Conservation (phyloP, 352 stramenopile species). For the Pythium monospermum region DNA sequence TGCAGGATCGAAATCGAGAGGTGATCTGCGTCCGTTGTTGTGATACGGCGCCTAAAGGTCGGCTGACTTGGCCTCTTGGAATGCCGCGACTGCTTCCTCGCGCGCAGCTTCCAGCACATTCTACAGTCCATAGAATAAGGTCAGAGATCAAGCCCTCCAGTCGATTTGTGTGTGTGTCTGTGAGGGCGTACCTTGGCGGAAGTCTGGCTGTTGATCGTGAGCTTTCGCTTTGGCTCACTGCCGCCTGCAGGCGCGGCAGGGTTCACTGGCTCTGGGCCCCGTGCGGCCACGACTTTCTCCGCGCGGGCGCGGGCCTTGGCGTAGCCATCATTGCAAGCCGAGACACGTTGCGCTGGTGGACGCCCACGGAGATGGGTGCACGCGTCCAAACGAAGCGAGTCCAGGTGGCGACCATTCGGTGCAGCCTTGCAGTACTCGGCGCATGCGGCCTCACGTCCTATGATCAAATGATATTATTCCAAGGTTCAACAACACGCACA, state of each 20-base stretch:
- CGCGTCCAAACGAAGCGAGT: conserved; percentile 16
- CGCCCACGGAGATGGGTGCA: conserved; percentile 15
- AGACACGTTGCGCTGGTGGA: conserved; percentile 11
- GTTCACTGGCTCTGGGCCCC: neutral
- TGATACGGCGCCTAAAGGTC: neutral
- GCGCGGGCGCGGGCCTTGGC: conserved; percentile 10
- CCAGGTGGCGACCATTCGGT: conserved; percentile 8
- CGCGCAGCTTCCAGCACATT: conserved; percentile 17
- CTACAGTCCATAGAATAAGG: no score
- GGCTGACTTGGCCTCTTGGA: conserved; percentile 15
- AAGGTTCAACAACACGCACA: no score
- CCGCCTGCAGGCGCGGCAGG: neutral
- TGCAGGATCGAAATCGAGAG: no score
- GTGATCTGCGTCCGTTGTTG: no score
- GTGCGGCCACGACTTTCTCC: neutral
- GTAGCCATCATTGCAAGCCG: conserved; percentile 18
- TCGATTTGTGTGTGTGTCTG: neutral
- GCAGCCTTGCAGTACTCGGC: neutral
- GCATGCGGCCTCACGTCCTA: conserved; percentile 10
- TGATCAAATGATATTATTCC: neutral
- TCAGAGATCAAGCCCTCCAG: no score
- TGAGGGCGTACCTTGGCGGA: conserved; percentile 12
- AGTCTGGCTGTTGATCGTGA: conserved; percentile 8
- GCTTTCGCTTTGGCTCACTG: conserved; percentile 6
- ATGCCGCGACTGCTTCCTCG: conserved; percentile 16